phyloP scores from a whole-genome alignment of 306 rosid genomes.

The Acmispon strigosus region DNA sequence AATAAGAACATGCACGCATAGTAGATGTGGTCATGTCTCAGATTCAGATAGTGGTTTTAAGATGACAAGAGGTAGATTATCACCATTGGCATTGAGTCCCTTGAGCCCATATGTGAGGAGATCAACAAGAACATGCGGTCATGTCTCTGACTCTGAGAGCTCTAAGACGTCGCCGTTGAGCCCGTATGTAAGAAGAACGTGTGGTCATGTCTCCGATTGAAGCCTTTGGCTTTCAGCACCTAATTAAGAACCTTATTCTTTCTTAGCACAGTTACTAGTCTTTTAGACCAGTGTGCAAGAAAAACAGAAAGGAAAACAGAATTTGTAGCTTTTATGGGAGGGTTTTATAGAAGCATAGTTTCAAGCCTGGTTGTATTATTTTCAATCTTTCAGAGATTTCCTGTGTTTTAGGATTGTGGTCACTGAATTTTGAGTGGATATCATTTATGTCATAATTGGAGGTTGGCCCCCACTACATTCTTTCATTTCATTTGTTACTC shows the following conservation, averaged over 20 bases:
- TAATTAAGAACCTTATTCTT: neutral
- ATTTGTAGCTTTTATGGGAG: conserved; percentile 15
- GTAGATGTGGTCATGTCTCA: conserved; percentile 5
- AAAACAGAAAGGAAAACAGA: neutral
- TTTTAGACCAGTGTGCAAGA: conserved; percentile 8
- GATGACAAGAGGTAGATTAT: conserved; percentile 3
- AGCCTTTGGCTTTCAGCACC: neutral
- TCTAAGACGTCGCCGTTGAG: conserved; percentile 18
- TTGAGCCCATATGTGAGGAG: conserved; percentile 9
- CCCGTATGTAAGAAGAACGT: conserved; percentile 5
- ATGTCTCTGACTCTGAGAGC: neutral
- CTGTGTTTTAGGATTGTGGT: conserved; percentile 9
- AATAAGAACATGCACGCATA: neutral
- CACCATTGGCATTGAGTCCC: conserved; percentile 29
- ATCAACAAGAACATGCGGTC: neutral
- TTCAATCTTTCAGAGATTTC: neutral
- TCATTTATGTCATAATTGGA: neutral
- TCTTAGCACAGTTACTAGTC: conserved; percentile 11
- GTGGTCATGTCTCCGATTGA: conserved; percentile 39
- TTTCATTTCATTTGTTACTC: neutral
- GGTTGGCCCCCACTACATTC: neutral
- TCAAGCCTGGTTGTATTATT: neutral
- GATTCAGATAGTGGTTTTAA: neutral
- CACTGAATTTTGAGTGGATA: conserved; percentile 6
- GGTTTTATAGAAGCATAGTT: conserved; percentile 11